Evolutionary conservation across 2,329 filamentous ascomycete genomes (phyloP).

Genomic region (Fusarium floridanum): DNA sequence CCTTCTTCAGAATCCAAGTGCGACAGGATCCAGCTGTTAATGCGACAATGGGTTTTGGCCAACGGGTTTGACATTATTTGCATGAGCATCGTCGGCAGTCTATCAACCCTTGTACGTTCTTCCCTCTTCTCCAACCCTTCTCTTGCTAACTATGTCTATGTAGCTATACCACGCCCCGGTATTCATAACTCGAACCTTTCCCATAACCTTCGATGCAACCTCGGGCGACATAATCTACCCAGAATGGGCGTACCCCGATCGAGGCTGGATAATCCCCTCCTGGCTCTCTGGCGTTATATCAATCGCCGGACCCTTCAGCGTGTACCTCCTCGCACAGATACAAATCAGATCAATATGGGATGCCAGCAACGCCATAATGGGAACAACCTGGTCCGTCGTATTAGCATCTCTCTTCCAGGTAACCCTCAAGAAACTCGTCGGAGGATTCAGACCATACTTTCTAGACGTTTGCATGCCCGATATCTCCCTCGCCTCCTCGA

Average conservation of each 20-base stretch:
- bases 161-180: slow-evolving; percentile 68
- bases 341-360: slow-evolving; percentile 70
- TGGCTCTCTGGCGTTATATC: slow-evolving; percentile 69
- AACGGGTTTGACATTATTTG: slow-evolving; percentile 71
- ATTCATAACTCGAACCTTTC: slow-evolving; percentile 70
- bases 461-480: slow-evolving; percentile 76
- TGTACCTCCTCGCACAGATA: slow-evolving; percentile 70
- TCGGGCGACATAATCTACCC: slow-evolving; percentile 74
- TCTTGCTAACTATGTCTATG: slow-evolving; percentile 10
- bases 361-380: slow-evolving; percentile 72
- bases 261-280: slow-evolving; percentile 72
- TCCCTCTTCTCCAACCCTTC: accelerated
- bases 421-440: slow-evolving; percentile 81
- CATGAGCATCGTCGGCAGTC: slow-evolving; percentile 64
- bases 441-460: slow-evolving; percentile 79
- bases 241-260: slow-evolving; percentile 73
- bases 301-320: slow-evolving; percentile 66
- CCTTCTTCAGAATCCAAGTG: slow-evolving; percentile 22
- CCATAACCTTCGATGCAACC: slow-evolving; percentile 64
- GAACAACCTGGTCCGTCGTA: slow-evolving; percentile 71
- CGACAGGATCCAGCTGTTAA: slow-evolving; percentile 37
- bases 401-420: slow-evolving; percentile 77
- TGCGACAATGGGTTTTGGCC: slow-evolving; percentile 66
- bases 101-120: slow-evolving; percentile 48
- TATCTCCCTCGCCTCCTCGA: not conserved